Base-by-base conservation (phyloP, 1,284 basidiomycete genomes). In the Ceratobasidium sp. region DNA sequence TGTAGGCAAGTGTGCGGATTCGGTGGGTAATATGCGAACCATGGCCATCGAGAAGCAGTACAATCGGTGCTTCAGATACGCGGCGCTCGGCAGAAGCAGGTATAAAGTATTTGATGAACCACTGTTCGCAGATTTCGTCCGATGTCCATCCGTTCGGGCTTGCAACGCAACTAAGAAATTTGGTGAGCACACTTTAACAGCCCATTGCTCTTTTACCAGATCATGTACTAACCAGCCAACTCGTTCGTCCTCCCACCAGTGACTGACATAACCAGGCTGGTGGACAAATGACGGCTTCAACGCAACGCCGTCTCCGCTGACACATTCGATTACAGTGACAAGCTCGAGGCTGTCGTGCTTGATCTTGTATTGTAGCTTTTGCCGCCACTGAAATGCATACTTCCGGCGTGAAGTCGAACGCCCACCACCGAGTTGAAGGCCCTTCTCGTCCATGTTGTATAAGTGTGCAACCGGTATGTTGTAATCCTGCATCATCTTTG, bases 11-110 rank as follows among this genome's bases (percentile, higher is more conserved):
- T 14, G 78, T 71, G 16, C 76, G 69, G 38, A 83, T 70, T 1
- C 74, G 18, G 0, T 41, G 0, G 73, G 28, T 63, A n/a, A 71
- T 57, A 72, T 85, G 83, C 0, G 80, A 83, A 55, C 80, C 80
- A 72, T 85, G 84, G 6, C 84, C 82, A 78, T 85, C 83, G 30
- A 83, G 76, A 63, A 85, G 81, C 1, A 85, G 78, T 0, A 85
- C 77, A 1, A 78, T 78, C 59, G 80, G 79, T 7, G 77, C 77
- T 14, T 77, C 76, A 0, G 77, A 70, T 11, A 71, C 73, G 41
- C 79, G 80, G 2, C 75, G 74, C 8, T 55, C 77, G 14, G 9
- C 35, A 30, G 61, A n/a, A 2, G 26, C 49, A 13, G 30, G 62
- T 8, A 71, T 67, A 26, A 61, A 57, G 13, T 59, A 35, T 32